Evolutionary conservation across 2,329 filamentous ascomycete species (phyloP).

Genomic region (Falciphora oryzae): DNA sequence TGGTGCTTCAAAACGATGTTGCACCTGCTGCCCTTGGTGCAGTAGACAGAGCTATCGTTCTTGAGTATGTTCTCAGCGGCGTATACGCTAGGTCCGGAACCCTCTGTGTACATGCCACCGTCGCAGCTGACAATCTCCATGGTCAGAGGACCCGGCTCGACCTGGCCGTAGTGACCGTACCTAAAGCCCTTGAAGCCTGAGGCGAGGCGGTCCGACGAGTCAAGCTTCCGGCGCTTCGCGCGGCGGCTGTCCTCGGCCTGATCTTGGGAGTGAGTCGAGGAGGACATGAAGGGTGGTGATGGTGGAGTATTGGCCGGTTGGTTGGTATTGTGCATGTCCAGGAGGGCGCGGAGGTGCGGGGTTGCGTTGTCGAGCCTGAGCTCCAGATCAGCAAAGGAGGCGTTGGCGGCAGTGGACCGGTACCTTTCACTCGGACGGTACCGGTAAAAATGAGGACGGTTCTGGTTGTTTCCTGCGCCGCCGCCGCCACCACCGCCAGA

Average conservation of each 20-base stretch:
- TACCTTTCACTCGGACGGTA: constrained; percentile 23
- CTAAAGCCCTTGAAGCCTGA: constrained; percentile 54
- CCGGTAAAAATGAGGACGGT: constrained; percentile 15
- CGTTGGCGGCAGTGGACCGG: not conserved
- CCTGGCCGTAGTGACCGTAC: constrained; percentile 84
- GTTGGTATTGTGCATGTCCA: constrained; percentile 26
- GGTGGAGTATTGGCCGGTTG: constrained; percentile 21
- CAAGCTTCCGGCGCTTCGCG: constrained; percentile 65
- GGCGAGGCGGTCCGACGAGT: constrained; percentile 49
- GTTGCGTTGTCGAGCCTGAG: constrained; percentile 36
- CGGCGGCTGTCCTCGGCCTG: constrained; percentile 44
- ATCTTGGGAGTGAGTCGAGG: constrained; percentile 25
- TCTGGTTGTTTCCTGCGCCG: not conserved
- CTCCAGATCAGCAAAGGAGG: constrained; percentile 32
- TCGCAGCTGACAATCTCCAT: constrained; percentile 92
- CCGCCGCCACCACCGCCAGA: constrained; percentile 16
- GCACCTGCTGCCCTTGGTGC: constrained; percentile 80
- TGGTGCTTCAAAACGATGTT: constrained; percentile 82
- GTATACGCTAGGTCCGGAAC: constrained; percentile 37
- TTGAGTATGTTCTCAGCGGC: constrained; percentile 76
- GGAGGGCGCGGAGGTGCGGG: constrained; percentile 35
- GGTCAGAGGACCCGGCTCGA: constrained; percentile 71
- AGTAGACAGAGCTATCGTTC: constrained; percentile 81
- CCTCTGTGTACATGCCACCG: constrained; percentile 64
- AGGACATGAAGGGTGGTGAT: constrained; percentile 27